Conservation (phyloP, 176 grass and related monocot genomes). For the Urochloa ruziziensis region DNA sequence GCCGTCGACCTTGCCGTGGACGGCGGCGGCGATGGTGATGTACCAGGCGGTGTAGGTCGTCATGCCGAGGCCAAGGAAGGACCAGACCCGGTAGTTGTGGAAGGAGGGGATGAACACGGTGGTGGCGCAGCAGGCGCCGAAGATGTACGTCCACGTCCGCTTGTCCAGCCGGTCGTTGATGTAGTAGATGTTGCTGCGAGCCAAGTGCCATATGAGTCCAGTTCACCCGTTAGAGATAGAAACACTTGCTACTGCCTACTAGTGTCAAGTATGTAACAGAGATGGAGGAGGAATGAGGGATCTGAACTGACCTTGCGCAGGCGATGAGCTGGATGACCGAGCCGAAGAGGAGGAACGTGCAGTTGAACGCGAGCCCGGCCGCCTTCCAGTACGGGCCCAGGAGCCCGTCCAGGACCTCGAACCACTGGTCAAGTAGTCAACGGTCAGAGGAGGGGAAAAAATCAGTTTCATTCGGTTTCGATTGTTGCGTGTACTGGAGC, state of each 20-base stretch:
- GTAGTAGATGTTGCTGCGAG: constrained; percentile 58
- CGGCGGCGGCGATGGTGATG: constrained; percentile 40
- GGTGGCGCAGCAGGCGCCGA: constrained; percentile 59
- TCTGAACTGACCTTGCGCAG: constrained; percentile 42
- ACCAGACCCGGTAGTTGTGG: constrained; percentile 66
- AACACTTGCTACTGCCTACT: neutral
- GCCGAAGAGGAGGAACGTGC: constrained; percentile 67
- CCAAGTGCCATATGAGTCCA: neutral
- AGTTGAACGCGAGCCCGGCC: constrained; percentile 53
- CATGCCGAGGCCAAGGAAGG: constrained; percentile 61
- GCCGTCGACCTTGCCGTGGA: constrained; percentile 56
- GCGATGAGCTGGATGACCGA: constrained; percentile 65
- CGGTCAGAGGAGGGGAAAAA: neutral
- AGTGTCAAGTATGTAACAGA: too few species aligned
- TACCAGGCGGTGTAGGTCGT: constrained; percentile 67
- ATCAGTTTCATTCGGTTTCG: neutral
- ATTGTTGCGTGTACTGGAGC: neutral
- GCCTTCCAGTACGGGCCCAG: constrained; percentile 55
- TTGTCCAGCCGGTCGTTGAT: constrained; percentile 70
- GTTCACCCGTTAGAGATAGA: neutral
- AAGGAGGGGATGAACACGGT: constrained; percentile 61
- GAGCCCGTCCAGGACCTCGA: constrained; percentile 56
- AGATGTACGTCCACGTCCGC: constrained; percentile 67
- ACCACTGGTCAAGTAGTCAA: constrained; percentile 50
- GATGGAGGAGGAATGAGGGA: neutral